Conservation (phyloP, 176 grass and related monocot genomes). For the Cenchrus purpureus region DNA sequence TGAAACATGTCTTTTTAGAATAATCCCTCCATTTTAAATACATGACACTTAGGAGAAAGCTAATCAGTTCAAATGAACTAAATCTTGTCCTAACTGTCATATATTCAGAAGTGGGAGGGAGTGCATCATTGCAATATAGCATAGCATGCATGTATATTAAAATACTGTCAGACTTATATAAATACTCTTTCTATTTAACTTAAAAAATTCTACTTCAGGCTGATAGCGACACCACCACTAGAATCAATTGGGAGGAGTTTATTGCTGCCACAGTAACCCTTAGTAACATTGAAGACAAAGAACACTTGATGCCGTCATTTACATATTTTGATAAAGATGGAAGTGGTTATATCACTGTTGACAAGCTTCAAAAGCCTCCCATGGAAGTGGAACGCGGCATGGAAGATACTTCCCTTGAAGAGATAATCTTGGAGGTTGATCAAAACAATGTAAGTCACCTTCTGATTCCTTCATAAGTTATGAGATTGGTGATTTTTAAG, state of each 20-base stretch:
- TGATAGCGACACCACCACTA: conserved; percentile 53
- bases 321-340: conserved; percentile 77
- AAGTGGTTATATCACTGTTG: conserved; percentile 62
- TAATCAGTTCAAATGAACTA: neutral
- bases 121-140: neutral
- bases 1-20: neutral
- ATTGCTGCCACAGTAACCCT: conserved; percentile 66
- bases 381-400: conserved; percentile 41
- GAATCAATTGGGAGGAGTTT: conserved; percentile 68
- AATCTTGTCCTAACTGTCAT: neutral
- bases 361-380: conserved; percentile 62
- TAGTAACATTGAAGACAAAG: conserved; percentile 62
- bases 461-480: neutral
- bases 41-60: neutral
- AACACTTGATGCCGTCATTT: conserved; percentile 64
- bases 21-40: neutral
- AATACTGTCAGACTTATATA: neutral
- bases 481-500: neutral
- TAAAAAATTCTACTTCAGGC: conserved; percentile 39
- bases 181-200: neutral
- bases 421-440: conserved; percentile 58
- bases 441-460: conserved; percentile 66
- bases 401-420: conserved; percentile 55
- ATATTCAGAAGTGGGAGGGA: neutral
- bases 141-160: conserved; percentile 9